Conservation (phyloP, 495 filamentous ascomycete species). For the Neurospora sp. region DNA sequence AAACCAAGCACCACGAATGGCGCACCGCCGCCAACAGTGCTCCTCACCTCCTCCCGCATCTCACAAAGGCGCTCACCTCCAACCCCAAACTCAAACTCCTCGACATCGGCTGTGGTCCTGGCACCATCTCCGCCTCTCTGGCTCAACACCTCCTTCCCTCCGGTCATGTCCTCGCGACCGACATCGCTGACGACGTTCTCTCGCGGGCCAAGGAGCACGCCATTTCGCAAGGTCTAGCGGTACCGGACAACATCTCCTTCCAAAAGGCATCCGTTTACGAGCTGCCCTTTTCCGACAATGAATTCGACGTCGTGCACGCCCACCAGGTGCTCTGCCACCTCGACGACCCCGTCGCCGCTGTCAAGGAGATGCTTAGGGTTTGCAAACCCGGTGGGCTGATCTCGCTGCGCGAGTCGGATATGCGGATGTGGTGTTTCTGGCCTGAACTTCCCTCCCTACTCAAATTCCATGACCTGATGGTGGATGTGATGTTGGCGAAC, state of each 20-base stretch:
- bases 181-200: constrained; percentile 29
- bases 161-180: constrained; percentile 32
- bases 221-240: constrained; percentile 6
- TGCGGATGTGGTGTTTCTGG: constrained; percentile 25
- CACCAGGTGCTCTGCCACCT: constrained; percentile 34
- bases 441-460: constrained; percentile 24
- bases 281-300: constrained; percentile 30
- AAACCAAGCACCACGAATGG: constrained; percentile 18
- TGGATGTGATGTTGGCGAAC: constrained; percentile 13
- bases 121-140: constrained; percentile 28
- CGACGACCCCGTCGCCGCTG: constrained; percentile 19
- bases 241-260: constrained; percentile 29
- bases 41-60: constrained; percentile 23
- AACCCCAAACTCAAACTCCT: constrained; percentile 24
- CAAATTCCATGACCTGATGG: constrained; percentile 25
- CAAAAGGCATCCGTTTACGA: constrained; percentile 25
- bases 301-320: constrained; percentile 33
- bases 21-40: constrained; percentile 29
- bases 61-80: constrained; percentile 11
- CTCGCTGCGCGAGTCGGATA: constrained; percentile 33
- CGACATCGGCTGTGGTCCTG: constrained; percentile 30
- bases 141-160: constrained; percentile 20
- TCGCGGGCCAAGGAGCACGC: constrained; percentile 22
- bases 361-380: constrained; percentile 35
- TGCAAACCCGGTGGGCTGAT: constrained; percentile 33